Percentiles rank a stretch among this genome's conserved stretches.
Conservation (phyloP, 2,329 filamentous ascomycete species). For the Fusarium annulatum region DNA sequence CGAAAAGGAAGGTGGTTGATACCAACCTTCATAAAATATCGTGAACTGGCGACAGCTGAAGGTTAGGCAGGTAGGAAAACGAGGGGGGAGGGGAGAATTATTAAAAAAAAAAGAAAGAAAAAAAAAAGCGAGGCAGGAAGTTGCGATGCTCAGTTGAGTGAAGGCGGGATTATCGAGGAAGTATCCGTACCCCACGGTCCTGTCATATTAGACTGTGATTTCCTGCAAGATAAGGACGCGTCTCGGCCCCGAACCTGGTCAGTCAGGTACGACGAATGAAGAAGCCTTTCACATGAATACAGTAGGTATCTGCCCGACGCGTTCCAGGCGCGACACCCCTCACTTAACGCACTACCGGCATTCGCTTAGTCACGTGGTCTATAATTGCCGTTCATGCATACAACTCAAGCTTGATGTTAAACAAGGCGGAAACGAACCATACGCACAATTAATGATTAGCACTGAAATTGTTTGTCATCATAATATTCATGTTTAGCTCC, state of each 20-base stretch:
- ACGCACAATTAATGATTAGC: background rate
- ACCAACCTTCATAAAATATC: constrained; percentile 52
- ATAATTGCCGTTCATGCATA: background rate
- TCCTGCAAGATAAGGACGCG: constrained; percentile 31
- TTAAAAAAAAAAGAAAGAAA: background rate
- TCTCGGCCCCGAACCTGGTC: constrained; percentile 9
- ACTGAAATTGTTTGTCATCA: background rate
- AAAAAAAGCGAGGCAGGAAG: background rate
- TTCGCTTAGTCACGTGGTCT: constrained; percentile 39
- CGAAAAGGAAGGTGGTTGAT: constrained; percentile 46
- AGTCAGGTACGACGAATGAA: constrained; percentile 16
- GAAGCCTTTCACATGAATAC: constrained; percentile 5
- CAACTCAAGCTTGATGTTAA: background rate
- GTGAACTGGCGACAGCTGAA: background rate
- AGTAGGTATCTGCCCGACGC: constrained; percentile 21
- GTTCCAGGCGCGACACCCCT: constrained; percentile 36
- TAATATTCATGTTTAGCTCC: background rate
- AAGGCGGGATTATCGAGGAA: constrained; percentile 1
- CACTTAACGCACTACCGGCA: background rate
- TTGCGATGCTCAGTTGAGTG: background rate
- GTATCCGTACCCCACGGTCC: constrained; percentile 11
- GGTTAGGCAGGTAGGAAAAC: background rate
- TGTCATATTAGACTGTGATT: constrained; percentile 22
- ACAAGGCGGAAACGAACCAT: background rate
- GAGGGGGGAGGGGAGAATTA: background rate